Evolutionary conservation across 225 moss, liverwort and hornwort genomes (phyloP).

Genomic region (Takakia lepidozioides): DNA sequence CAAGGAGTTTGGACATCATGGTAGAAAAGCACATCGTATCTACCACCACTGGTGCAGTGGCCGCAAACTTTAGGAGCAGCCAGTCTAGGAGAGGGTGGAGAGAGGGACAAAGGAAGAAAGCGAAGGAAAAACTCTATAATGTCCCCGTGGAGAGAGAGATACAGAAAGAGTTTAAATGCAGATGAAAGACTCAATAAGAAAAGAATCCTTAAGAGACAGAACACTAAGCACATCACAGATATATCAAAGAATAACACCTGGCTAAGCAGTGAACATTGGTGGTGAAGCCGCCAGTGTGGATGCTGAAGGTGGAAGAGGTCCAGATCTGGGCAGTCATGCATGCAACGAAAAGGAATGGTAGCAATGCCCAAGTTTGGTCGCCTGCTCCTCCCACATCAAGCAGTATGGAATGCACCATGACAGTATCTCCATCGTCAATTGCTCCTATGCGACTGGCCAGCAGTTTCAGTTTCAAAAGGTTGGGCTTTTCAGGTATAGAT

Average conservation of each 20-base stretch:
- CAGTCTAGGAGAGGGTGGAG: no score
- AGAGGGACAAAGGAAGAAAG: no score
- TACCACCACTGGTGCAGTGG: no score
- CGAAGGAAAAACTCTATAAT: no score
- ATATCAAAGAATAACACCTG: slow-evolving; percentile 34
- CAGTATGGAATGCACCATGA: slow-evolving; percentile 64
- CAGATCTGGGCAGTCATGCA: slow-evolving; percentile 87
- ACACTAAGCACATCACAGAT: not conserved
- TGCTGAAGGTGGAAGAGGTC: slow-evolving; percentile 77
- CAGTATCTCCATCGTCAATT: slow-evolving; percentile 73
- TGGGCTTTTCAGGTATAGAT: slow-evolving; percentile 80
- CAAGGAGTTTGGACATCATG: no score
- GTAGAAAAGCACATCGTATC: no score
- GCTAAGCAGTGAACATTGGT: slow-evolving; percentile 91
- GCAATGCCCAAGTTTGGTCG: slow-evolving; percentile 66
- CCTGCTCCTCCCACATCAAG: slow-evolving; percentile 62
- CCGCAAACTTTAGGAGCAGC: no score
- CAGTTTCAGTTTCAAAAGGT: slow-evolving; percentile 69
- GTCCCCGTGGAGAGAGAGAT: no score
- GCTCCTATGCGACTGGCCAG: slow-evolving; percentile 89
- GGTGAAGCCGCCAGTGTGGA: slow-evolving; percentile 90
- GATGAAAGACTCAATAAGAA: no score
- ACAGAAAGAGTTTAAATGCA: no score
- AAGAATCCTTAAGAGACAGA: not conserved
- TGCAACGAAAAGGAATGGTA: slow-evolving; percentile 77